phyloP scores from a whole-genome alignment of 345 rosid species.

The Murraya koenigii region DNA sequence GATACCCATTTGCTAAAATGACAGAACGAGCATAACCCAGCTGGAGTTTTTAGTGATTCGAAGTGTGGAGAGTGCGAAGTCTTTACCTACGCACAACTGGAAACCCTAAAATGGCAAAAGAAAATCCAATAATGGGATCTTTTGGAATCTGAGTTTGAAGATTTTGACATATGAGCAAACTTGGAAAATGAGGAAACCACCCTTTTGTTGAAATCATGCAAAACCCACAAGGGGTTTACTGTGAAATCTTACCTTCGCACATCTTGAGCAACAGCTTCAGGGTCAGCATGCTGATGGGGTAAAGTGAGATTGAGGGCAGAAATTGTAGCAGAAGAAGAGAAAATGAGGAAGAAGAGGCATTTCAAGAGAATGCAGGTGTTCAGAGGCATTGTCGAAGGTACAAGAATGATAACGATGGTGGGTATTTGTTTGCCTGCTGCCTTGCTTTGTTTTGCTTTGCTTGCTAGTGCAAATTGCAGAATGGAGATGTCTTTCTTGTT shows the following conservation, averaged over 20 bases:
- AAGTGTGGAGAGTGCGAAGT: not conserved
- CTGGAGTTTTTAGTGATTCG: not conserved
- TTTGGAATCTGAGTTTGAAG: not conserved
- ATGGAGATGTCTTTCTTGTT: conserved; percentile 4
- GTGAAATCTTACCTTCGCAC: conserved; percentile 39
- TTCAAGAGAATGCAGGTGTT: conserved; percentile 37
- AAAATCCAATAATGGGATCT: not conserved
- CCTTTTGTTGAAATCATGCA: conserved; percentile 5
- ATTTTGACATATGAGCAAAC: not conserved
- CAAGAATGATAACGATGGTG: conserved; percentile 3
- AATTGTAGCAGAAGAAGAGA: conserved; percentile 4
- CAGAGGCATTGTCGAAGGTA: conserved; percentile 34
- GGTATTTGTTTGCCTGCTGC: not conserved
- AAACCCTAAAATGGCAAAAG: not conserved
- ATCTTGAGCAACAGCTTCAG: conserved; percentile 50
- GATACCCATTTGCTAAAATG: not conserved
- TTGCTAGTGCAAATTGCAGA: not conserved
- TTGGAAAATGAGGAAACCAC: not conserved
- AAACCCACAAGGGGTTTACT: conserved; percentile 1
- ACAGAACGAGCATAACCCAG: conserved; percentile 2
- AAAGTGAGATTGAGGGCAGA: conserved; percentile 42
- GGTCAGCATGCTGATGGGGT: conserved; percentile 62
- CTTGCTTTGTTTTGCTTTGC: not conserved
- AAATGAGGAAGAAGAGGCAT: conserved; percentile 24
- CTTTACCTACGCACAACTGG: not conserved